Evolutionary conservation across 2,329 filamentous ascomycete genomes (phyloP).

Genomic region (Botrytis paeoniae): DNA sequence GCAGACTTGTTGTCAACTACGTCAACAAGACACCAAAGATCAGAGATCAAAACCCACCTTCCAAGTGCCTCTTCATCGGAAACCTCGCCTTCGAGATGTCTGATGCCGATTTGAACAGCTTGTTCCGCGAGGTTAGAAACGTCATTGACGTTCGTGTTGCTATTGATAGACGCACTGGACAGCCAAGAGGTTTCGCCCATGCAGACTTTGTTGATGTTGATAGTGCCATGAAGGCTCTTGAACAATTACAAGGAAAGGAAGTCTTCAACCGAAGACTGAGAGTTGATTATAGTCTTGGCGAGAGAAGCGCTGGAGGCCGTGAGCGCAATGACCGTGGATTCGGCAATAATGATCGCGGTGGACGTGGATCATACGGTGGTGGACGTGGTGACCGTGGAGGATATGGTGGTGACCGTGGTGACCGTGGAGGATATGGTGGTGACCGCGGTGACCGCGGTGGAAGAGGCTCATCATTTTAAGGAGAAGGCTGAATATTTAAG

Average conservation of each 20-base stretch:
- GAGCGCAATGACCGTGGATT: not conserved
- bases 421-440: constrained; percentile 5
- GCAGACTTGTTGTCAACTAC: constrained; percentile 61
- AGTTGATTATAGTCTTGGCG: constrained; percentile 54
- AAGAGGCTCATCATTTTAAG: constrained; percentile 10
- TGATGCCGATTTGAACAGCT: constrained; percentile 74
- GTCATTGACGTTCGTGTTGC: constrained; percentile 76
- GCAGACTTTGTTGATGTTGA: constrained; percentile 71
- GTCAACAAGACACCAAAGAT: constrained; percentile 33
- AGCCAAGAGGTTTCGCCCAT: constrained; percentile 80
- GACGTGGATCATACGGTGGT: not conserved
- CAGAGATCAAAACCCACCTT: constrained; percentile 45
- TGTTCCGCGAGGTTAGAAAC: constrained; percentile 69
- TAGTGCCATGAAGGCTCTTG: constrained; percentile 59
- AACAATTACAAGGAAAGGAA: constrained; percentile 52
- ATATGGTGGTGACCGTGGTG: not conserved
- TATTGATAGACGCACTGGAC: constrained; percentile 76
- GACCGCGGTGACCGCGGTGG: constrained; percentile 1
- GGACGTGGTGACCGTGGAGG: not conserved
- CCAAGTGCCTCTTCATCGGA: constrained; percentile 73
- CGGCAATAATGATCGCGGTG: not conserved
- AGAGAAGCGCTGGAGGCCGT: not conserved
- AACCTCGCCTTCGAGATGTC: constrained; percentile 86
- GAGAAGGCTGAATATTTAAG: not conserved
- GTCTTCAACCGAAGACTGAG: constrained; percentile 66